Base-by-base conservation (phyloP, 768 basidiomycete species). In the Amanita phalloides region DNA sequence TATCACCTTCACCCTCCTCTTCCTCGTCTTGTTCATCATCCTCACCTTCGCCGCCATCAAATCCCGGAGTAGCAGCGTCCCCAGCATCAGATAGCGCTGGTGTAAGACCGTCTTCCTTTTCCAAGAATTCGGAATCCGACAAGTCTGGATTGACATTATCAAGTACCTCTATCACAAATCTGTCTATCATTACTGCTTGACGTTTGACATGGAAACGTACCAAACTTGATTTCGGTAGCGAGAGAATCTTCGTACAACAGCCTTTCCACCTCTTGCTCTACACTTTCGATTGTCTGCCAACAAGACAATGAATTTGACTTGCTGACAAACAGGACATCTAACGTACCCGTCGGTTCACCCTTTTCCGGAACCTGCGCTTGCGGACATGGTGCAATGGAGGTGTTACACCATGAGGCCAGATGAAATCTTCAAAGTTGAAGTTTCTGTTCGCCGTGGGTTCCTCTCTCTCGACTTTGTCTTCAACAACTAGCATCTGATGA, bases 391-490 rank as follows among this genome's bases (percentile, higher is more conserved):
- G 82, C 51, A 99, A 67, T 1, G 96, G 95, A 45, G 95, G 95
- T 0, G 94, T 96, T 43, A 98, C 73, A 2, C 96, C 96, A 60
- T 98, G 94, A 0, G 89, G 93, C 86, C 90, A 99, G 51, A 97
- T 91, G 66, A 94, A 97, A 57, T 97, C 94, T 57, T 96, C 91
- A 45, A 96, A 78, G 58, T 84, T 92, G 69, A 95, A 88, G 49
- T 75, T 78, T 63, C 79, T 83, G 41, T 79, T 79, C 32, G 72
- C 75, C 11, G 71, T 70, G 1, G 78, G 72, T 33, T 88, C 86
- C 55, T 94, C 87, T 41, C 72, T 81, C 28, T 82, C 76, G 52
- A 88, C 70, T 44, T 78, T 79, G 56, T 90, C 75, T 54, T 85
- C 90, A 21, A 96, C 82, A 2, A 96, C 82, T 41, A 99, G 78